Conservation (phyloP, 495 filamentous ascomycete genomes). For the Talaromyces trachyspermus region DNA sequence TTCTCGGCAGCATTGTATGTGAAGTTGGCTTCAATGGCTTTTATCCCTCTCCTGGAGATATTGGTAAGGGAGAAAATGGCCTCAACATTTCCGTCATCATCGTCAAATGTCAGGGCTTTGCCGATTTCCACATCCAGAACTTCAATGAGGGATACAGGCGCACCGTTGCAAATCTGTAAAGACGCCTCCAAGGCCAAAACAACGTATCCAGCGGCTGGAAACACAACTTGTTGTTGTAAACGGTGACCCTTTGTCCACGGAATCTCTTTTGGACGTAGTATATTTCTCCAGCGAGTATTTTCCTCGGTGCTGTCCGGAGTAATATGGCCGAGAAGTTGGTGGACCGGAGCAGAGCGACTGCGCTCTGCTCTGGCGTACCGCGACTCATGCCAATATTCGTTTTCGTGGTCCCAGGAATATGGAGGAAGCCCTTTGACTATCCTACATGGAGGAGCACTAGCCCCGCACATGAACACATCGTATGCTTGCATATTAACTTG, state of each 20-base stretch:
- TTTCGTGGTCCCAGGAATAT: constrained; percentile 41
- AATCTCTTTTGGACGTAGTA: constrained; percentile 20
- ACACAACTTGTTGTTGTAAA: constrained; percentile 35
- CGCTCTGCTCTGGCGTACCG: constrained; percentile 21
- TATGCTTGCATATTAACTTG: constrained; percentile 14
- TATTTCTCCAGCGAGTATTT: constrained; percentile 21
- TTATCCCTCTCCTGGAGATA: constrained; percentile 4
- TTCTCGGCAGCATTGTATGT: not conserved
- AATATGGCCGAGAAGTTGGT: constrained; percentile 21
- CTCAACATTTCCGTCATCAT: constrained; percentile 39
- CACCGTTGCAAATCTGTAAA: constrained; percentile 4
- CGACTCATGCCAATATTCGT: constrained; percentile 37
- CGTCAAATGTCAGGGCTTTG: constrained; percentile 43
- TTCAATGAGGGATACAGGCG: constrained; percentile 21
- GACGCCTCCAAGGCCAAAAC: constrained; percentile 50
- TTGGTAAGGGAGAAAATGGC: constrained; percentile 30
- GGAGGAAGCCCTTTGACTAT: constrained; percentile 28
- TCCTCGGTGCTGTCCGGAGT: constrained; percentile 7
- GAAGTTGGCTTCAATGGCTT: not conserved
- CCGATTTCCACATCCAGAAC: constrained; percentile 31
- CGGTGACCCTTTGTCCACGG: constrained; percentile 28
- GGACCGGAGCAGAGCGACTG: constrained; percentile 2
- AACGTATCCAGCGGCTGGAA: constrained; percentile 51
- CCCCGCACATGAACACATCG: constrained; percentile 1
- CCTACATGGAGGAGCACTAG: not conserved